phyloP scores from a whole-genome alignment of 495 filamentous ascomycete genomes.

The Melanomma pulvis-pyrius region DNA sequence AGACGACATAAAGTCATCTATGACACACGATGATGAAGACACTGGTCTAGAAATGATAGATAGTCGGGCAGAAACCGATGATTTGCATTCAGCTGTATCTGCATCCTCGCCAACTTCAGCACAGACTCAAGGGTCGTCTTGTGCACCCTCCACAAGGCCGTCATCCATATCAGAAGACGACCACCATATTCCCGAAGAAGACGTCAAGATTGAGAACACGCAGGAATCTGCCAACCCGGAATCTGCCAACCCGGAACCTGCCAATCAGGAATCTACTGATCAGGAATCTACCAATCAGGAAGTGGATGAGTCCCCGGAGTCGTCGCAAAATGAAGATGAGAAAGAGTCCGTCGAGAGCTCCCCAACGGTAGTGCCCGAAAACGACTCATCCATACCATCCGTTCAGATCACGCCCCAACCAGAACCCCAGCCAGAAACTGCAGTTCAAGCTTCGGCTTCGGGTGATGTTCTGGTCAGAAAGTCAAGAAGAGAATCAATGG shows the following conservation, averaged over 20 bases:
- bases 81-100: constrained; percentile 33
- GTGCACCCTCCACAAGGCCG: constrained; percentile 35
- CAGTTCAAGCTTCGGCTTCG: neutral
- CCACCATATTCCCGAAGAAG: neutral
- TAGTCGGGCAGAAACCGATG: constrained; percentile 26
- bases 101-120: constrained; percentile 37
- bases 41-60: constrained; percentile 17
- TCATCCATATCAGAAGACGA: constrained; percentile 41
- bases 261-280: neutral
- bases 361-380: constrained; percentile 35
- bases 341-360: constrained; percentile 35
- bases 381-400: constrained; percentile 13
- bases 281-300: neutral
- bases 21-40: constrained; percentile 22
- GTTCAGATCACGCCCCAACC: constrained; percentile 11
- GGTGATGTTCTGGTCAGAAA: constrained; percentile 5
- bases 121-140: constrained; percentile 34
- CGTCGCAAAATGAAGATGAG: constrained; percentile 19
- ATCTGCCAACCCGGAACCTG: too few species aligned
- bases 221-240: neutral
- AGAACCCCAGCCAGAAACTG: neutral
- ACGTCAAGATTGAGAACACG: constrained; percentile 3
- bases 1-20: neutral
- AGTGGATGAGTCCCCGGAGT: neutral
- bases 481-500: constrained; percentile 26